A percentile compares a stretch with the other conserved stretches of the same genome.
These are phyloP conservation scores for Neohortaea acidophila DNA, from an alignment of 495 filamentous ascomycete species.

Conservation along the genomic window DNA sequence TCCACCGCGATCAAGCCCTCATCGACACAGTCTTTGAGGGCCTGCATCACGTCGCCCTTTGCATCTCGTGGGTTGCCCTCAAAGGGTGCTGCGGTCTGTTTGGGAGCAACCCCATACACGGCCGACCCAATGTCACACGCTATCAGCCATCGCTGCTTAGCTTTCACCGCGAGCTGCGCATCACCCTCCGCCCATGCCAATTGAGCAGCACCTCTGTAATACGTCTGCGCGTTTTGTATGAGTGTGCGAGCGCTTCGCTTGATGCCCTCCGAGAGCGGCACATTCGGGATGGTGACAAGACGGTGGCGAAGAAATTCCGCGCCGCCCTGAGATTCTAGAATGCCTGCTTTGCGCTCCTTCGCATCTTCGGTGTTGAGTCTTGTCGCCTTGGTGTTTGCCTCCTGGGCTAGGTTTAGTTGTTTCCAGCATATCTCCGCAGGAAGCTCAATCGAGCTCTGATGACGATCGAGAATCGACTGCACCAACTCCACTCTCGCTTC, in stretches of 20 bases:
- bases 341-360: background rate
- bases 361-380: slow-evolving; percentile 3
- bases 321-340: slow-evolving; percentile 9
- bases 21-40: slow-evolving; percentile 2
- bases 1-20: slow-evolving; percentile 4
- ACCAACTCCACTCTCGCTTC: slow-evolving; percentile 11
- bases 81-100: background rate
- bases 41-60: background rate
- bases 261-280: background rate
- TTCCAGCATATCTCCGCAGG: slow-evolving; percentile 14
- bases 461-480: slow-evolving; percentile 2
- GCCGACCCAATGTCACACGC: background rate
- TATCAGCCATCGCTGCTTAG: slow-evolving; percentile 2
- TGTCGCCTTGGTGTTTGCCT: slow-evolving; percentile 10
- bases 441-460: background rate
- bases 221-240: slow-evolving; percentile 15
- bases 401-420: slow-evolving; percentile 9
- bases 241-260: slow-evolving; percentile 12
- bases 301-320: slow-evolving; percentile 15
- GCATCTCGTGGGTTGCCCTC: background rate
- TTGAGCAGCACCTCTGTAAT: slow-evolving; percentile 15
- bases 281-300: slow-evolving; percentile 1
- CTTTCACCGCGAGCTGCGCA: slow-evolving; percentile 6
- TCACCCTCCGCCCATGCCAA: slow-evolving; percentile 7
- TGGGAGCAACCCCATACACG: slow-evolving; percentile 7